Conservation (phyloP, 257 asterid genomes). For the Solanum dulcamara region DNA sequence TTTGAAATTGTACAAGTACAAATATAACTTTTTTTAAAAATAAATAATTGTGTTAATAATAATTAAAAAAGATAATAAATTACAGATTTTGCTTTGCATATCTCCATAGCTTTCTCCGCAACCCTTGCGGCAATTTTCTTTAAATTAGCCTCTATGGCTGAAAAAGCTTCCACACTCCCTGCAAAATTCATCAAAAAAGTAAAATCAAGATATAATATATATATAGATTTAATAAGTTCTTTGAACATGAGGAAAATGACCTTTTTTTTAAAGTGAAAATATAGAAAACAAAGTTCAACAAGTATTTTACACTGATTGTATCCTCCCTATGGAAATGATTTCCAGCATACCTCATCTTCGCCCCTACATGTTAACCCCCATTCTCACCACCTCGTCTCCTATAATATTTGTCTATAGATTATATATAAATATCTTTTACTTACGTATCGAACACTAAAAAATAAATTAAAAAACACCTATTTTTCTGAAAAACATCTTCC, state of each 20-base stretch:
- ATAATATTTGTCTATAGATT: not conserved
- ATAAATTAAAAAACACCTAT: not conserved
- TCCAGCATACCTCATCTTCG: not conserved
- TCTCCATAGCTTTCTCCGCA: conserved; percentile 42
- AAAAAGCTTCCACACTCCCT: conserved; percentile 65
- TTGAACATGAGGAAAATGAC: too few relatives aligned
- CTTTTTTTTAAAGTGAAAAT: too few relatives aligned
- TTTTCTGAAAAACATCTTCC: not conserved
- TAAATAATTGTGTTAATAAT: not conserved
- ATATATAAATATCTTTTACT: not conserved
- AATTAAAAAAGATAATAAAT: not conserved
- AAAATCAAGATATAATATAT: not conserved
- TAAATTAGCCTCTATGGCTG: conserved; percentile 54
- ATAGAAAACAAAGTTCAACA: too few relatives aligned
- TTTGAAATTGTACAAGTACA: too few relatives aligned
- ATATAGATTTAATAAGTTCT: too few relatives aligned
- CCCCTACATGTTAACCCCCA: not conserved
- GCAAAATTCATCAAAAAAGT: not conserved
- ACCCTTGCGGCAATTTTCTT: conserved; percentile 56
- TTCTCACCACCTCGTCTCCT: too few relatives aligned
- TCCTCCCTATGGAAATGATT: too few relatives aligned
- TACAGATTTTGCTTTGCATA: conserved; percentile 57
- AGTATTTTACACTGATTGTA: too few relatives aligned
- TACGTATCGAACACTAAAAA: not conserved
- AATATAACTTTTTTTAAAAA: too few relatives aligned